A percentile compares a stretch with the other conserved stretches of the same genome.
phyloP scores from a whole-genome alignment of 2,329 filamentous ascomycete genomes.

The Aspergillus sclerotialis region DNA sequence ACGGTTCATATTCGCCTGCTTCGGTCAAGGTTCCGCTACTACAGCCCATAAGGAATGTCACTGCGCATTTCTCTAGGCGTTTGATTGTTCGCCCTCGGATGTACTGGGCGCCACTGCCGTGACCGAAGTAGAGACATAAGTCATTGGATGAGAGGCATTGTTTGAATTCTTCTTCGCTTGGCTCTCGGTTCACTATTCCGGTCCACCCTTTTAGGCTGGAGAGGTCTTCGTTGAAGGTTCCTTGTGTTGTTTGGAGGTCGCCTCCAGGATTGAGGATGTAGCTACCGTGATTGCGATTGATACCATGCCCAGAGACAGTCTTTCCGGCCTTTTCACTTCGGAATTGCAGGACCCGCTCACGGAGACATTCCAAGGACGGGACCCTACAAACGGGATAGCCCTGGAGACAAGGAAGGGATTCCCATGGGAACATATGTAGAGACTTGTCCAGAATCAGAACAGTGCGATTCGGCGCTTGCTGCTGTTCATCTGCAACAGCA shows the following conservation, averaged over 20 bases:
- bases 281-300: slow-evolving; percentile 38
- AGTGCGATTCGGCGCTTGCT: slow-evolving; percentile 55
- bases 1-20: slow-evolving; percentile 81
- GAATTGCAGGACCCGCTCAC: slow-evolving; percentile 62
- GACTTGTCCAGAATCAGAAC: slow-evolving; percentile 88
- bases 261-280: slow-evolving; percentile 87
- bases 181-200: slow-evolving; percentile 60
- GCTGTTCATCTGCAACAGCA: slow-evolving; percentile 25
- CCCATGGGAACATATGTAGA: slow-evolving; percentile 90
- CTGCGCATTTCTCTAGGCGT: slow-evolving; percentile 68
- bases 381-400: slow-evolving; percentile 75
- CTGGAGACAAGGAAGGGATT: slow-evolving; percentile 81
- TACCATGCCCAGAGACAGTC: slow-evolving; percentile 41
- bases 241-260: slow-evolving; percentile 74
- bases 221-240: slow-evolving; percentile 63
- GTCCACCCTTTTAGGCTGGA: slow-evolving; percentile 54
- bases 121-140: slow-evolving; percentile 87
- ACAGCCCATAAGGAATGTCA: slow-evolving; percentile 89
- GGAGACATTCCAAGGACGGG: slow-evolving; percentile 75
- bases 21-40: slow-evolving; percentile 75
- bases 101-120: slow-evolving; percentile 91
- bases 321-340: slow-evolving; percentile 14
- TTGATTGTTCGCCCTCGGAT: slow-evolving; percentile 79
- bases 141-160: slow-evolving; percentile 58
- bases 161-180: slow-evolving; percentile 72